phyloP scores from a whole-genome alignment of 1,284 basidiomycete genomes.

The Tilletia caries region DNA sequence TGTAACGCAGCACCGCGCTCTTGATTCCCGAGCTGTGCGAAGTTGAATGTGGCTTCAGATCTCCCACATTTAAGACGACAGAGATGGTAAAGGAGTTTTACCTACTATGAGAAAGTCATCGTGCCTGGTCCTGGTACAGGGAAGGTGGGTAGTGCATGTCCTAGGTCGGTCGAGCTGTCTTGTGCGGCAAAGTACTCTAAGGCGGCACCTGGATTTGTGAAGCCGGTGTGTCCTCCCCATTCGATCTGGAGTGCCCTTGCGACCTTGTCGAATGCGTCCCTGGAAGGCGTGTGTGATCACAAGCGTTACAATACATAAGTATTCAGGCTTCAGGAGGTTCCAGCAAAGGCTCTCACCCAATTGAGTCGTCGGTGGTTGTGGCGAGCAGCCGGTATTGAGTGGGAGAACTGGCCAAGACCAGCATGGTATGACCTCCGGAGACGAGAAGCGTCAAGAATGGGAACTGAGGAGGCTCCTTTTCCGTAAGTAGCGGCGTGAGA shows the following conservation, averaged over 20 bases:
- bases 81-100: not conserved
- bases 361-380: conserved; percentile 44
- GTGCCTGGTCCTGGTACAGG: conserved; percentile 35
- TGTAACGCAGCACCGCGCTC: conserved; percentile 27
- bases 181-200: conserved; percentile 33
- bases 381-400: conserved; percentile 38
- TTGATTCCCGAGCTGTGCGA: conserved; percentile 38
- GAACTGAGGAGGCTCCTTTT: conserved; percentile 30
- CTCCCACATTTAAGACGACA: not conserved
- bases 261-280: conserved; percentile 49
- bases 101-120: conserved; percentile 39
- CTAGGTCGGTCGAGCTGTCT: not conserved
- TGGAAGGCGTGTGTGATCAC: not conserved
- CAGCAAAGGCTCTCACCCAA: conserved; percentile 29
- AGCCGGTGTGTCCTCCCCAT: conserved; percentile 32
- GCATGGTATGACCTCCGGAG: conserved; percentile 49
- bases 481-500: conserved; percentile 35
- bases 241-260: conserved; percentile 38
- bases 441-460: conserved; percentile 49
- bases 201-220: conserved; percentile 34
- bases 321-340: not conserved
- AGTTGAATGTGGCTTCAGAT: no score
- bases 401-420: conserved; percentile 36
- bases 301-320: no score
- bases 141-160: conserved; percentile 15